Percentiles rank a stretch among this genome's conserved stretches.
phyloP scores from a whole-genome alignment of 345 rosid genomes.

The Nasturtium officinale region DNA sequence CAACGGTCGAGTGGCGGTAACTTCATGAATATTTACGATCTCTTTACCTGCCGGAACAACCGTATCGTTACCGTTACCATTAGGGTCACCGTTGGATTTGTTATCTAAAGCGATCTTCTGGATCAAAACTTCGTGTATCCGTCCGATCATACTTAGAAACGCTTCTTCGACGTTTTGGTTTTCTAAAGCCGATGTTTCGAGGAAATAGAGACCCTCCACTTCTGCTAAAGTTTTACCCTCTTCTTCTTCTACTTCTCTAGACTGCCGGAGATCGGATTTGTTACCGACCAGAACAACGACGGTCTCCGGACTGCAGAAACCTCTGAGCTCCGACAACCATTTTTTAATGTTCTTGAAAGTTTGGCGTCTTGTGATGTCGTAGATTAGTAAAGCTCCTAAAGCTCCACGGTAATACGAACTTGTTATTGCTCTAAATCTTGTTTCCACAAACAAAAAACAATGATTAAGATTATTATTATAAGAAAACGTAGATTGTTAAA shows the following conservation, averaged over 20 bases:
- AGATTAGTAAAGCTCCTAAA: conserved; percentile 70
- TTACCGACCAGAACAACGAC: conserved; percentile 79
- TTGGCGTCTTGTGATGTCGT: conserved; percentile 66
- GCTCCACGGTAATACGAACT: conserved; percentile 93
- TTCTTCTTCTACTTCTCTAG: conserved; percentile 59
- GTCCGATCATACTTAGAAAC: conserved; percentile 61
- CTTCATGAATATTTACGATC: conserved; percentile 57
- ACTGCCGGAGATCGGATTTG: conserved; percentile 56
- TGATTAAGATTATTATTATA: background rate
- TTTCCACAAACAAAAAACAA: background rate
- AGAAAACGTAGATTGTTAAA: background rate
- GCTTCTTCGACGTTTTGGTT: conserved; percentile 76
- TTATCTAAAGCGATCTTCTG: conserved; percentile 54
- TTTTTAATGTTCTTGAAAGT: conserved; percentile 60
- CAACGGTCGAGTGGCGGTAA: conserved; percentile 66
- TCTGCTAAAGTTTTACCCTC: conserved; percentile 66
- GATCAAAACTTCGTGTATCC: conserved; percentile 53
- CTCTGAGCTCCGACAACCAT: conserved; percentile 74
- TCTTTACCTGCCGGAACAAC: conserved; percentile 53
- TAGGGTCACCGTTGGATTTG: conserved; percentile 41
- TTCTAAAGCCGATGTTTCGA: conserved; percentile 76
- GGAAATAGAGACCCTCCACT: conserved; percentile 59
- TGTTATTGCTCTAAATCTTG: conserved; percentile 84
- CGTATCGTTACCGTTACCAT: background rate
- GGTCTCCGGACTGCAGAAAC: conserved; percentile 54